Base-by-base conservation (phyloP, 2,329 filamentous ascomycete genomes). In the Claviceps africana region DNA sequence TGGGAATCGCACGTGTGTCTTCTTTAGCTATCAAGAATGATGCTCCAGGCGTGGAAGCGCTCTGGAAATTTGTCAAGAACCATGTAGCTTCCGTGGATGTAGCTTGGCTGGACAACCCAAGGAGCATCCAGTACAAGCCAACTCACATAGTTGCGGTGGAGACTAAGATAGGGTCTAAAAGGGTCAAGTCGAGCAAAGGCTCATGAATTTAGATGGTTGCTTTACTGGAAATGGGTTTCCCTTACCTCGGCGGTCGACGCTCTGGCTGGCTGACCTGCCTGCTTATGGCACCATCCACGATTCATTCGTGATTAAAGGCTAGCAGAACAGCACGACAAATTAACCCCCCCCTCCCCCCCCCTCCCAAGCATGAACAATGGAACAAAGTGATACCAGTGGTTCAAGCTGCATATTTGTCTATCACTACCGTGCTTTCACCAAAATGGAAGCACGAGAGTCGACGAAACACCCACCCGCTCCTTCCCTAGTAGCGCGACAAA, bases 1-100 rank as follows among this genome's bases (percentile, higher is more conserved):
- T 88, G 3, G 77, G 77, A 2, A 71, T 87, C 10, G 79, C 81
- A 1, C 74, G 82, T 35, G 81, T 81, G 0, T 85, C 82, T 1
- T 80, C 81, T 22, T 67, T 88, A 33, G 85, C 76, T 0, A 63
- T 88, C 7, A 64, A 72, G 21, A 69, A 70, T 7, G 74, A 69
- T 39, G 79, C 82, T 0, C 80, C 81, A 0, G 74, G 77, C 43
- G 72, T 77, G 0, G 72, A 72, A 48, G 72, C 76, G 1, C 62
- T 88, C 10, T 62, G 82, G 25, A 72, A 80, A 4, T 78, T 81
- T 57, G 72, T 81, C 1, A 65, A 71, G 31, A 67, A 73, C 37
- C 68, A 71, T 52, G 78, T 86, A 1, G 64, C 71, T 1, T 63
- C 71, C 1, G 67, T 83, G 25, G 67, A 77, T 37, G 70, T 76